Evolutionary conservation across 768 basidiomycete species (phyloP).

Genomic region (Lentinula aciculospora): DNA sequence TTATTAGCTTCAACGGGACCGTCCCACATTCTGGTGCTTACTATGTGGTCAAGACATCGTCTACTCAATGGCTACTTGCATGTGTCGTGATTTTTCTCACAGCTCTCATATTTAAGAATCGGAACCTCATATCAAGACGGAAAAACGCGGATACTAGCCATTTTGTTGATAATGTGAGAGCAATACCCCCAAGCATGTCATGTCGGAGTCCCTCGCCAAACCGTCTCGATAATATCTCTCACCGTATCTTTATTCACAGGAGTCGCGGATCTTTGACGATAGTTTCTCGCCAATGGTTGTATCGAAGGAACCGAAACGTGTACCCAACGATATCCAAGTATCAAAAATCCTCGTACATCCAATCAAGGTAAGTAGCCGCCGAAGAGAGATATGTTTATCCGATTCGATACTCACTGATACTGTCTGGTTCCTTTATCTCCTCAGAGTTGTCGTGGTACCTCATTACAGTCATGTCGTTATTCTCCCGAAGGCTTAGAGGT

Average conservation of each 20-base stretch:
- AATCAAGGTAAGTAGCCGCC: slow-evolving; percentile 44
- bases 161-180: background rate
- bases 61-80: background rate
- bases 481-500: slow-evolving; percentile 66
- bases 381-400: background rate
- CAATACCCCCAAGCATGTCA: background rate
- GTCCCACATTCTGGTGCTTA: background rate
- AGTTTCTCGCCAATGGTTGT: background rate
- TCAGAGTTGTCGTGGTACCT: slow-evolving; percentile 69
- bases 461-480: slow-evolving; percentile 50
- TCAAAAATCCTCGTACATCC: slow-evolving; percentile 61
- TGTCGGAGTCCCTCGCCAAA: background rate
- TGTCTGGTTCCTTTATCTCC: background rate
- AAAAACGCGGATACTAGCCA: background rate
- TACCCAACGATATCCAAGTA: slow-evolving; percentile 28
- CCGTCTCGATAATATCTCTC: background rate
- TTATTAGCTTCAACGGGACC: background rate
- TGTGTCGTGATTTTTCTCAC: background rate
- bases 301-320: background rate
- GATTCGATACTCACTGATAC: background rate
- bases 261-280: background rate
- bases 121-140: background rate
- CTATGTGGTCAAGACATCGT: background rate
- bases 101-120: background rate
- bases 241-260: background rate